These are phyloP conservation scores for Daldinia sp. DNA, from an alignment of 2,329 filamentous ascomycete genomes.

Conservation along the genomic window DNA sequence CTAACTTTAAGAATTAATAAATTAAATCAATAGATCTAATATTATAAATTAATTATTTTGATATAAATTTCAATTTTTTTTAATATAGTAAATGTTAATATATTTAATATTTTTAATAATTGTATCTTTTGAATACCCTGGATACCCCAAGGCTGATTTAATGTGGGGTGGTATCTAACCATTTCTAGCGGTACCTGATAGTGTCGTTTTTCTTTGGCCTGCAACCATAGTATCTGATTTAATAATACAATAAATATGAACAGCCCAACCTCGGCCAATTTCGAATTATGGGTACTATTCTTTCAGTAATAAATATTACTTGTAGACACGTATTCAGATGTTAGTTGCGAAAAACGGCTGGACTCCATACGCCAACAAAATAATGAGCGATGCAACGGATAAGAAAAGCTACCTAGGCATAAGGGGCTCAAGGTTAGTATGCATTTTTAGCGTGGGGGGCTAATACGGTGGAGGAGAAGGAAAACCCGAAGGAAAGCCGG, in stretches of 20 bases:
- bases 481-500: background rate
- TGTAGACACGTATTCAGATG: slow-evolving; percentile 4
- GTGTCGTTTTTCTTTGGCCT: too few species aligned
- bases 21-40: too few species aligned
- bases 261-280: slow-evolving; percentile 29
- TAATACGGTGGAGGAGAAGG: background rate
- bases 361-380: background rate
- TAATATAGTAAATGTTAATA: background rate
- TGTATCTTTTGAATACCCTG: too few species aligned
- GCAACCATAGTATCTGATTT: background rate
- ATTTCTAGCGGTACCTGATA: too few species aligned
- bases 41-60: too few species aligned
- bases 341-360: background rate
- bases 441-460: background rate
- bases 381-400: background rate
- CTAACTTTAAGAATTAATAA: too few species aligned
- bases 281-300: slow-evolving; percentile 23
- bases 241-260: background rate
- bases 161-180: too few species aligned
- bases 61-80: background rate
- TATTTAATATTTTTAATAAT: too few species aligned
- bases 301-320: background rate
- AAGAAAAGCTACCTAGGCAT: background rate
- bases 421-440: slow-evolving; percentile 1
- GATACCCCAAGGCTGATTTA: too few species aligned